Evolutionary conservation across 208 protist genomes (phyloP).

Genomic region (Wallacemonas sp.): DNA sequence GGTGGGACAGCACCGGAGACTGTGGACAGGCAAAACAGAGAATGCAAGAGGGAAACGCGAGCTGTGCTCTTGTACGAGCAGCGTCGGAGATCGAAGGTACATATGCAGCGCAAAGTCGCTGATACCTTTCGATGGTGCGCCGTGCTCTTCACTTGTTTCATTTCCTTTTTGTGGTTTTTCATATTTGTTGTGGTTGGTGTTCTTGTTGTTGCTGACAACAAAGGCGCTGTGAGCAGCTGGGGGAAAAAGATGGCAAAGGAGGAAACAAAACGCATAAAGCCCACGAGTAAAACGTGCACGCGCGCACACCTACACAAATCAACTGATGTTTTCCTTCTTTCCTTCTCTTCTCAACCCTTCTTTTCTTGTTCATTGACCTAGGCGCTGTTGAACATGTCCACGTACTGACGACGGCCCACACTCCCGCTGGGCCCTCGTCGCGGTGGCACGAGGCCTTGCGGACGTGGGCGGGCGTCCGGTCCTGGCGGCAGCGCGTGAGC

Average conservation of each 20-base stretch:
- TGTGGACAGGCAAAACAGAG: too few relatives aligned
- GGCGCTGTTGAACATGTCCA: constrained; percentile 78
- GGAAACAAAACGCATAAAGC: not conserved
- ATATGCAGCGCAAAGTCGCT: too few relatives aligned
- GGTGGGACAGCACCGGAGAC: too few relatives aligned
- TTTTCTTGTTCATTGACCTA: not conserved
- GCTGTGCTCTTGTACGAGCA: too few relatives aligned
- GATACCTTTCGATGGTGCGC: too few relatives aligned
- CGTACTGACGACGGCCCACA: constrained; percentile 57
- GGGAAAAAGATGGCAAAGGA: constrained; percentile 8
- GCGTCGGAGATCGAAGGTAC: too few relatives aligned
- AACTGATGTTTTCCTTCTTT: not conserved
- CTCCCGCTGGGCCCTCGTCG: constrained; percentile 21
- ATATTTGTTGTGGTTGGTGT: not conserved
- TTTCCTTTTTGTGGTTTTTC: not conserved
- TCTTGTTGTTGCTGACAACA: not conserved
- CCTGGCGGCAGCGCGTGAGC: not conserved
- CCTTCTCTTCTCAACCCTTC: not conserved
- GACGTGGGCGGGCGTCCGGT: constrained; percentile 25
- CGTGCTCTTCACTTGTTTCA: too few relatives aligned
- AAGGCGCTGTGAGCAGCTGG: not conserved
- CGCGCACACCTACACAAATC: not conserved
- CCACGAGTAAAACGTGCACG: not conserved
- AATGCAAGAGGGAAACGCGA: too few relatives aligned
- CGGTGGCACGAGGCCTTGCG: constrained; percentile 15